Evolutionary conservation across 2,329 filamentous ascomycete species (phyloP), one percentile per base, ranked within the genome.

Genomic region (Simplicillium aogashimaense): DNA sequence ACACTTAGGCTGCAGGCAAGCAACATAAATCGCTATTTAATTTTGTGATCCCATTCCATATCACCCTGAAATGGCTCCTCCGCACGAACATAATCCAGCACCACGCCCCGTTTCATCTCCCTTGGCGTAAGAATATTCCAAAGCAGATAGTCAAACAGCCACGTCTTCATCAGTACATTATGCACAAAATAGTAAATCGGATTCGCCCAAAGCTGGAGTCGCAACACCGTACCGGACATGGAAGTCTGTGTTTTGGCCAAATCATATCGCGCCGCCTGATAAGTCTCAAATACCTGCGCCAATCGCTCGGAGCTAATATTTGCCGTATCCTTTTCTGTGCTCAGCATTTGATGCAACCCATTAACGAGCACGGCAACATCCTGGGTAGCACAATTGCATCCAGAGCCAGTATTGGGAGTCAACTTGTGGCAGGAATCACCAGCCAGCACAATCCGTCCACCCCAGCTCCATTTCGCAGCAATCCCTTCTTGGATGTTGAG

Each of bases 401-500:
- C 20, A 6, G 20, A 25, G 5, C 20, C 20, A 5, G 20, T 25
- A 9, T 25, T 61, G 0, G 63, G 59, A 0, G 60, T 63, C 38
- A 58, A 57, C 32, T 64, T 65, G 41, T 65, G 62, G 1, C 51
- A 53, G 0, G 62, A 47, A 32, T 66, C 63, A 0, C 63, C 62
- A 0, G 47, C 53, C 1, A 66, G 54, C 2, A 59, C 59, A 7
- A 65, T 45, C 1, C 57, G 49, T 2, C 60, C 57, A 7, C 46
- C 51, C 45, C 50, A 54, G 40, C 53, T 59, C 62, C 60, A 65
- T 35, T 60, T 47, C 9, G 46, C 36, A 9, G 60, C 49, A 2
- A 64, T 50, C 0, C 61, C 63, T 36, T 66, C 62, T 14, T 63
- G 59, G 2, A 66, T 46, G 30, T 55, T 54, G 0, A 56, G 51